Conservation (phyloP, 257 asterid genomes). For the Solanum chilense region DNA sequence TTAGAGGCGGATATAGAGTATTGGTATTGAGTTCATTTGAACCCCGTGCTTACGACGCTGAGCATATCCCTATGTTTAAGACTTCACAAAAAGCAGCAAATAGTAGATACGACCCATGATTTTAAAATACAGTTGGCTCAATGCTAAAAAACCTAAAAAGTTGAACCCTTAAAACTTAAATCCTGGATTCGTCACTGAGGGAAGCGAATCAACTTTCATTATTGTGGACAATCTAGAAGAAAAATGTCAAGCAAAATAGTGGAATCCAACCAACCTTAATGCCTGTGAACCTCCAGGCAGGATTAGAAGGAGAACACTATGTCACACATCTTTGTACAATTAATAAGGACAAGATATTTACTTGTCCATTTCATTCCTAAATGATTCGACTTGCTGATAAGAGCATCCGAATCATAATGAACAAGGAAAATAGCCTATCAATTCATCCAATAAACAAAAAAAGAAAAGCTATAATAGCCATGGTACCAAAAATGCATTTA, state of each 20-base stretch:
- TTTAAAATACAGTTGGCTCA: not conserved
- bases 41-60: not conserved
- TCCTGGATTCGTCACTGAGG: not conserved
- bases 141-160: not conserved
- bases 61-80: not conserved
- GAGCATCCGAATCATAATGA: not conserved
- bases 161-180: not conserved
- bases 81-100: not conserved
- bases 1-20: not conserved
- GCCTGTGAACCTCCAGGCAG: not conserved
- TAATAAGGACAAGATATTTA: not conserved
- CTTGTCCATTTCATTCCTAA: not conserved
- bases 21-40: not conserved
- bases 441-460: not conserved
- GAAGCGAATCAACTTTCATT: not conserved
- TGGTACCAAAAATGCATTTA: not conserved
- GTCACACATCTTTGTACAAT: not conserved
- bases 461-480: not conserved
- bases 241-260: not conserved
- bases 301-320: not conserved
- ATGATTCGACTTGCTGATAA: not conserved
- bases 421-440: not conserved
- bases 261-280: not conserved
- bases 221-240: not conserved
- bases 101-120: not conserved